A percentile compares a stretch with the other conserved stretches of the same genome.
Evolutionary conservation across 306 rosid species (phyloP).

Genomic region (Lathyrus oleraceus): DNA sequence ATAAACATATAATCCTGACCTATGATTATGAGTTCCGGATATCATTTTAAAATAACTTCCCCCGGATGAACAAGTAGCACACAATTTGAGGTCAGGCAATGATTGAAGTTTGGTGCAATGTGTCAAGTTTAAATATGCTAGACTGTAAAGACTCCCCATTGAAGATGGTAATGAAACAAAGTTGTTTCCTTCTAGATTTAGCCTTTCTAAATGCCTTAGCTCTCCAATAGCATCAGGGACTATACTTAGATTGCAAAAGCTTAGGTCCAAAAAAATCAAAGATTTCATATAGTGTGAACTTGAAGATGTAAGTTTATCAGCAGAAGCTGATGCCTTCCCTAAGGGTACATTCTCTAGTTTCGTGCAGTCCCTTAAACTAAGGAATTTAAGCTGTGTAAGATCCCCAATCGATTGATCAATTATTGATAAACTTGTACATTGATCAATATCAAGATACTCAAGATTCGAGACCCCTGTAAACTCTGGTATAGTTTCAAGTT

Average conservation of each 20-base stretch:
- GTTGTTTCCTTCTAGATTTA: neutral
- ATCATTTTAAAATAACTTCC: neutral
- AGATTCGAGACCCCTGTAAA: slow-evolving; percentile 11
- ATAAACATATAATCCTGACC: slow-evolving; percentile 6
- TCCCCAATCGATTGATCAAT: neutral
- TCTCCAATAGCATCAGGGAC: neutral
- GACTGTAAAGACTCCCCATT: too few relatives aligned
- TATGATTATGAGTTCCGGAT: neutral
- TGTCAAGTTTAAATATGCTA: neutral
- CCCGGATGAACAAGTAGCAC: too few relatives aligned
- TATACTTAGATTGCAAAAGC: neutral
- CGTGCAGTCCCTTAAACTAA: neutral
- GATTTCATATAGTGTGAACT: too few relatives aligned
- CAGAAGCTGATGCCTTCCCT: too few relatives aligned
- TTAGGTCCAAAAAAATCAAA: neutral
- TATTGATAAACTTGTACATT: slow-evolving; percentile 1
- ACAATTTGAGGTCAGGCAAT: too few relatives aligned
- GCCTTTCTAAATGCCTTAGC: neutral
- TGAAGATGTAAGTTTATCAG: too few relatives aligned
- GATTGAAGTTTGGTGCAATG: neutral
- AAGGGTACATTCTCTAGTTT: neutral
- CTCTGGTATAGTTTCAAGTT: neutral
- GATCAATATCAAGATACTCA: slow-evolving; percentile 26
- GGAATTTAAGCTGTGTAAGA: neutral
- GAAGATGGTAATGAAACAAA: neutral